These are phyloP conservation scores for Ustilago esculenta DNA, from an alignment of 1,284 basidiomycete species.

Conservation along the genomic window DNA sequence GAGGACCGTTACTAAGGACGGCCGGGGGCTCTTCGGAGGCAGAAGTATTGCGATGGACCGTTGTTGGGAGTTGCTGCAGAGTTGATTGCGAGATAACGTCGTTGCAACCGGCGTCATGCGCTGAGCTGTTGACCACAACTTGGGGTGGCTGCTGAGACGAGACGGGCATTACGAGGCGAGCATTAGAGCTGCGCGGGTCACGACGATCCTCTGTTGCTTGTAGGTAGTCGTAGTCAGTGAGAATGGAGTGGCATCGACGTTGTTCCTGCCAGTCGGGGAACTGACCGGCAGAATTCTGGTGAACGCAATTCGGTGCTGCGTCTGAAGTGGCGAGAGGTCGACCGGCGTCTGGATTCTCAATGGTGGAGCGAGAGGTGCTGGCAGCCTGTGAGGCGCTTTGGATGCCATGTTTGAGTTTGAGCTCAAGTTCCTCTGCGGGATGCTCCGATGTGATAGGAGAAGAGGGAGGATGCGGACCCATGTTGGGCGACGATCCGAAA, in stretches of 20 bases:
- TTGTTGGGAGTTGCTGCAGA: slow-evolving; percentile 11
- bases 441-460: slow-evolving; percentile 36
- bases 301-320: not conserved
- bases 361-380: slow-evolving; percentile 28
- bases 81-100: not conserved
- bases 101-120: not conserved
- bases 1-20: not conserved
- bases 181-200: slow-evolving; percentile 38
- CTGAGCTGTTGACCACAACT: slow-evolving; percentile 1
- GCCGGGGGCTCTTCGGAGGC: not conserved
- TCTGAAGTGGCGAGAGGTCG: slow-evolving; percentile 8
- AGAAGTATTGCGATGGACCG: slow-evolving; percentile 2
- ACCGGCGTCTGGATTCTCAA: slow-evolving; percentile 19
- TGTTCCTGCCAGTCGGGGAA: slow-evolving; percentile 42
- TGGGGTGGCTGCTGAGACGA: slow-evolving; percentile 17
- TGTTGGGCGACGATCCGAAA: slow-evolving; percentile 39
- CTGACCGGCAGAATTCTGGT: slow-evolving; percentile 9
- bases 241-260: slow-evolving; percentile 34
- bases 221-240: slow-evolving; percentile 32
- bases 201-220: slow-evolving; percentile 34
- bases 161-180: slow-evolving; percentile 31
- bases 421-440: slow-evolving; percentile 12
- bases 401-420: slow-evolving; percentile 15
- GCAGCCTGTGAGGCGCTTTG: slow-evolving; percentile 20
- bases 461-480: slow-evolving; percentile 29